Evolutionary conservation across 257 asterid species (phyloP), one percentile per base, ranked within the genome.

Genomic region (Cynanchum wilfordii): DNA sequence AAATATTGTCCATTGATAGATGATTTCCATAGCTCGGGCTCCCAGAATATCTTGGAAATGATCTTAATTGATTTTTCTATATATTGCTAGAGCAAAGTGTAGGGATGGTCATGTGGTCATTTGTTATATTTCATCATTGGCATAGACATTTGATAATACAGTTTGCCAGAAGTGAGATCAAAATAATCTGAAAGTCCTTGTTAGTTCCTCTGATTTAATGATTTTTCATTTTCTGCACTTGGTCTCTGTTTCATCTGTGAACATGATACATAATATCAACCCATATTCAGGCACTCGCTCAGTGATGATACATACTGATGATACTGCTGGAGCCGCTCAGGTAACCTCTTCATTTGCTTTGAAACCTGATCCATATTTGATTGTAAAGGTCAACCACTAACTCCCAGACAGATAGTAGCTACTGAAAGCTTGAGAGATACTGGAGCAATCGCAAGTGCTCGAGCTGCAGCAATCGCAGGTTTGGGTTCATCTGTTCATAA

Each of bases 391-490:
- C 4, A 2, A 33, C n/a, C 69, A 45, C 76, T 81, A 79, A 83
- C 84, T 72, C 78, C 66, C 38, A 70, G 77, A 80, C 89, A 92
- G 99, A 82, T 83, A 50, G 88, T 90, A 77, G 97, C 93, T 25
- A 70, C 87, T 68, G 80, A 80, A 76, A 86, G 90, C 29, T 64
- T 76, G 56, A 86, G 92, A 77, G 96, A 95, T 79, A 86, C 81
- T 6, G 98, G 97, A 72, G 96, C 97, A 11, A 71, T 95, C 63
- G 99, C 98, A 51, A 92, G 98, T 79, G 86, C 86, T 49, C 86
- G 91, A 82, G 98, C 99, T 68, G 99, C 98, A 64, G 77, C 79
- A 70, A 84, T 95, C 92, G 79, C 98, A 95, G 90, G 99, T 95
- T 70, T 74, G 50, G 13, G 36, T 36, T 56, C 64, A 44, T 40